phyloP scores from a whole-genome alignment of 345 rosid species.

The Euphorbia pulcherrima region DNA sequence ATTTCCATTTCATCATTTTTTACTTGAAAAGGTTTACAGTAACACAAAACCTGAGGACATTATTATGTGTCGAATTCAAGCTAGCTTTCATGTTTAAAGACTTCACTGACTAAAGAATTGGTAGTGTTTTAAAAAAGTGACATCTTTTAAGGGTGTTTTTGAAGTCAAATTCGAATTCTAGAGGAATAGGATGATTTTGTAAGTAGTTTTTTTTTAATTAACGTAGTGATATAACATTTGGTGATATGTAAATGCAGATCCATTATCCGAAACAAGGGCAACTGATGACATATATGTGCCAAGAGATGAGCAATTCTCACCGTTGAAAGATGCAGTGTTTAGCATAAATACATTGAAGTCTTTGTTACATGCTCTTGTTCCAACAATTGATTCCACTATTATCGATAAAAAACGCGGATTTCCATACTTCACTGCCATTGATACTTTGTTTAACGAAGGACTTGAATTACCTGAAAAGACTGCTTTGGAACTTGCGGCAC shows the following conservation, averaged over 20 bases:
- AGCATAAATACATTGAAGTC: conserved; percentile 9
- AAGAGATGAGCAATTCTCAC: conserved; percentile 31
- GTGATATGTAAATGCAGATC: conserved; percentile 22
- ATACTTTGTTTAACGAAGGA: conserved; percentile 11
- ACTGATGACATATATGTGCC: conserved; percentile 25
- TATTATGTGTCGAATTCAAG: too few species aligned
- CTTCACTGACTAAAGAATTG: too few species aligned
- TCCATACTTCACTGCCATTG: conserved; percentile 15
- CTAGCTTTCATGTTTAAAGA: too few species aligned
- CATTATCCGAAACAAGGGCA: conserved; percentile 22
- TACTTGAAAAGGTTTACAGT: too few species aligned
- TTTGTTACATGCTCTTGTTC: conserved; percentile 16
- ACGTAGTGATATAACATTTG: neutral
- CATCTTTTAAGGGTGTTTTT: too few species aligned
- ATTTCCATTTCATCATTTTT: too few species aligned
- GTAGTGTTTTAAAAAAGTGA: too few species aligned
- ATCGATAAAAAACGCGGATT: conserved; percentile 5
- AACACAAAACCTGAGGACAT: too few species aligned
- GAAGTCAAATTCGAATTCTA: too few species aligned
- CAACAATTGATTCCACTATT: conserved; percentile 4
- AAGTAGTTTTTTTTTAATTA: too few species aligned
- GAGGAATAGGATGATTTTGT: too few species aligned
- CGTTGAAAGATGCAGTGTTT: conserved; percentile 21
- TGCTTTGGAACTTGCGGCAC: neutral
- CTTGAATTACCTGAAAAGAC: conserved; percentile 7